Evolutionary conservation across 768 basidiomycete genomes (phyloP), one percentile per base, ranked within the genome.

Genomic region (Phanerodontia chrysosporium): DNA sequence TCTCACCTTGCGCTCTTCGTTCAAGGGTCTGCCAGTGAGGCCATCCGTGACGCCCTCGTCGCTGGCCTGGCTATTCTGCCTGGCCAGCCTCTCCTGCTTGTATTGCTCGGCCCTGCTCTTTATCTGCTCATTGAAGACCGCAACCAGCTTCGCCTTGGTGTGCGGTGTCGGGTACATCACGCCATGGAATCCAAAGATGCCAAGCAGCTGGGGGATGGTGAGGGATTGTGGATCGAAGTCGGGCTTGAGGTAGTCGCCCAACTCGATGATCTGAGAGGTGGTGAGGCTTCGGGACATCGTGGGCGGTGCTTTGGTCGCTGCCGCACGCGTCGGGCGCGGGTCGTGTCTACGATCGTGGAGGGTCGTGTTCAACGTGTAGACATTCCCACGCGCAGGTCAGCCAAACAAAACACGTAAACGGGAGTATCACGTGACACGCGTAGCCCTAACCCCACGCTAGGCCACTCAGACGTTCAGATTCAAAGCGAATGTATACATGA

Each of bases 1-100:
- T 29, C 44, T 51, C 55, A 84, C 85, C 76, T 79, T 80, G 49
- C 69, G 66, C 51, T 71, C 74, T 46, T 74, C 78, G 65, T 72
- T 76, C 59, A 93, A 71, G 35, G 81, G 86, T 68, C 80, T 72
- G n/a, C 92, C 92, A 7, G 92, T 92, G n/a, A 85, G 62, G 22
- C 92, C 92, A 70, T 94, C 89, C 39, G 76, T 83, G 54, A 94
- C 93, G 4, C 91, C 92, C 57, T 90, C 86, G 60, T 90, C 88
- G 66, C 90, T 92, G 5, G 92, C 85, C 52, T 80, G 70, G 62
- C 88, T 91, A 53, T 83, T 85, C 69, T 84, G 81, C 62, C 78
- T 82, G 74, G 83, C 84, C 39, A 85, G 58, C 48, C 83, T 77
- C 62, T 92, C 86, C 59, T 79, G 84, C 70, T 81, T 85, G 58